These are phyloP conservation scores for Pleurotus ostreatus DNA, from an alignment of 768 basidiomycete genomes.

Conservation along the genomic window DNA sequence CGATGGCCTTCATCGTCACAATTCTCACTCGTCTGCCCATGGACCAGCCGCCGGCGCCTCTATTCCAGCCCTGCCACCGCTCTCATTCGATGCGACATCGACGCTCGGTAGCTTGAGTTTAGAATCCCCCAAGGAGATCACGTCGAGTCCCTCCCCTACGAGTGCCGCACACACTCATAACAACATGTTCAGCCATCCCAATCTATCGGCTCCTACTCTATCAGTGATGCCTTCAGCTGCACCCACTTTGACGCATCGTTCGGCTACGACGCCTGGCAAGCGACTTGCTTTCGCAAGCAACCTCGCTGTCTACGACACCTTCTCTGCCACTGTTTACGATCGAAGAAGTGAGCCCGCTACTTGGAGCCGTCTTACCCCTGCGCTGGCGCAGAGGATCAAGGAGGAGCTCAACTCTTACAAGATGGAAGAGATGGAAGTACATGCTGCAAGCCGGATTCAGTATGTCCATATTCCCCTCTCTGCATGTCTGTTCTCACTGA, in stretches of 20 bases:
- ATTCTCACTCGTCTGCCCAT: conserved; percentile 48
- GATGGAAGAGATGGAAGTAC: conserved; percentile 99
- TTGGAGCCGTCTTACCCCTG: conserved; percentile 93
- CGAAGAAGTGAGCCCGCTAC: conserved; percentile 94
- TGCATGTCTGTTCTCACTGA: background rate
- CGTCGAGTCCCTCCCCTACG: conserved; percentile 28
- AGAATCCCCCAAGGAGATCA: conserved; percentile 34
- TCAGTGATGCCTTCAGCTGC: conserved; percentile 45
- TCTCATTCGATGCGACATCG: conserved; percentile 48
- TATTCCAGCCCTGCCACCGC: conserved; percentile 41
- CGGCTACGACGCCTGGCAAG: conserved; percentile 67
- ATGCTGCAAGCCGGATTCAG: conserved; percentile 89
- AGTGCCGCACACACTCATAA: conserved; percentile 28
- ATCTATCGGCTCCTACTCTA: conserved; percentile 80
- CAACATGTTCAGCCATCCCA: conserved; percentile 75
- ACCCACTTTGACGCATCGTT: conserved; percentile 62
- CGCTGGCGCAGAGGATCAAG: conserved; percentile 94
- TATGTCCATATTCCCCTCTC: conserved; percentile 38
- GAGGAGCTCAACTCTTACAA: conserved; percentile 98
- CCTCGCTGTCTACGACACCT: conserved; percentile 96
- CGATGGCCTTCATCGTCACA: conserved; percentile 77
- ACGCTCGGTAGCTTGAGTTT: conserved; percentile 17
- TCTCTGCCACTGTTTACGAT: conserved; percentile 87
- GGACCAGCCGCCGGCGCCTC: conserved; percentile 12
- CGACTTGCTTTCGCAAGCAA: conserved; percentile 87